These are phyloP conservation scores for Cucurbita maxima DNA, from an alignment of 306 rosid genomes.

Conservation along the genomic window DNA sequence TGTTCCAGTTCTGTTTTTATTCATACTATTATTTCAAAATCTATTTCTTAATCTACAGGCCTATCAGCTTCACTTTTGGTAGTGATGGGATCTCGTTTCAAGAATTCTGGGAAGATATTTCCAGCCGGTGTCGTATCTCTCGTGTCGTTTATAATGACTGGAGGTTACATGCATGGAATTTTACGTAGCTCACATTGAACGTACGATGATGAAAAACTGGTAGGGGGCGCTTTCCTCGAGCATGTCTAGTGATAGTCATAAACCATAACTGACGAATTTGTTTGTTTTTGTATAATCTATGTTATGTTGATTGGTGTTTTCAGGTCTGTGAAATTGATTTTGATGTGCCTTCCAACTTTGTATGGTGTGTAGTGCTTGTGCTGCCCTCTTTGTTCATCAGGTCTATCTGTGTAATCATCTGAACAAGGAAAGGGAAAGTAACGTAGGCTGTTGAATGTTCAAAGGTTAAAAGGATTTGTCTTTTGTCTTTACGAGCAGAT, in stretches of 20 bases:
- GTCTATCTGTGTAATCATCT: neutral
- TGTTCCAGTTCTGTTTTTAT: neutral
- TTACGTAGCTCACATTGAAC: slow-evolving; percentile 57
- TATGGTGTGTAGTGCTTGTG: neutral
- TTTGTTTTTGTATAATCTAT: neutral
- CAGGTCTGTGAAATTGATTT: neutral
- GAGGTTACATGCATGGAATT: slow-evolving; percentile 93
- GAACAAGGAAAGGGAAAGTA: neutral
- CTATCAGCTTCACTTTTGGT: slow-evolving; percentile 77
- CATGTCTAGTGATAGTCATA: neutral
- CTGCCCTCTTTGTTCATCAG: neutral
- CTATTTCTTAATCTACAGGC: slow-evolving; percentile 25
- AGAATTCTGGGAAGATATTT: slow-evolving; percentile 82
- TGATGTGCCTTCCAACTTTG: neutral
- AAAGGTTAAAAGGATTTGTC: too few species aligned
- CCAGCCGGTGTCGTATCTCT: slow-evolving; percentile 96
- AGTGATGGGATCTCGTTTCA: slow-evolving; percentile 93
- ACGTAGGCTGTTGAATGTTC: neutral
- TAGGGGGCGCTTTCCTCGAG: neutral
- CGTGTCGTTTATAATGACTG: slow-evolving; percentile 74
- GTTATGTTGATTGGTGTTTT: neutral
- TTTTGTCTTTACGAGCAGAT: too few species aligned
- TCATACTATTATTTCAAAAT: neutral
- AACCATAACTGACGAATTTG: neutral
- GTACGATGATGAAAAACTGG: neutral